Base-by-base conservation (phyloP, 2,329 filamentous ascomycete genomes). In the Hypomyces perniciosus region DNA sequence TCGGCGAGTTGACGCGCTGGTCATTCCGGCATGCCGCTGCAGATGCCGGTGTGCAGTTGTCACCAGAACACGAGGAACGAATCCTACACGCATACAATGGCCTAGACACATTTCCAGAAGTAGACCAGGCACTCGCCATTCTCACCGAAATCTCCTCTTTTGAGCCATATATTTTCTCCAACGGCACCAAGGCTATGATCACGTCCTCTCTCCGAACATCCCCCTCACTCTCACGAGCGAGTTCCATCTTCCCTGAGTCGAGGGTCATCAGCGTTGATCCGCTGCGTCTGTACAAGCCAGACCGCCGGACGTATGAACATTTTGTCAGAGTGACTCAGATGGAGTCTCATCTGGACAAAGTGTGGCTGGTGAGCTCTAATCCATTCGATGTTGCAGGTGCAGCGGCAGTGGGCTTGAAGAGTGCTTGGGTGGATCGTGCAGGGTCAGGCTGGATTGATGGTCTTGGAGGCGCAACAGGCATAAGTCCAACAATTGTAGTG, bases 341-440 rank as follows among this genome's bases (percentile, higher is more conserved):
- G 58, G 57, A 68, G 37, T 68, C 65, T 1, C 59, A 73, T 13
- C 69, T 74, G 56, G 68, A 63, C 1, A 69, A 77, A 28, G 72
- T 89, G 10, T 89, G 85, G 84, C 66, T 90, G 6, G 75, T 91
- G 5, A 86, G 78, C 57, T 79, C 80, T 1, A 90, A 90, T 62
- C 82, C 86, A 2, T 90, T 90, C 62, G 86, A 90, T 62, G 70
- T 86, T 12, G 76, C 83, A 0, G 86, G 87, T 0, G 83, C 85
- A 1, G 74, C 73, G 54, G 72, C 73, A 1, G 72, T 76, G 5
- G 85, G 85, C 0, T 69, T 89, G 68, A 75, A 77, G 58, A 78
- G 81, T 27, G 80, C 76, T 9, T 90, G 84, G 81, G 77, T 90
- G 5, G 84, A 89, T 68, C 71, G 86, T 28, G 65, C 62, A 10